A percentile compares a stretch with the other conserved stretches of the same genome.
These are phyloP conservation scores for Pythium utonaiense DNA, from an alignment of 352 stramenopile species.

Conservation along the genomic window DNA sequence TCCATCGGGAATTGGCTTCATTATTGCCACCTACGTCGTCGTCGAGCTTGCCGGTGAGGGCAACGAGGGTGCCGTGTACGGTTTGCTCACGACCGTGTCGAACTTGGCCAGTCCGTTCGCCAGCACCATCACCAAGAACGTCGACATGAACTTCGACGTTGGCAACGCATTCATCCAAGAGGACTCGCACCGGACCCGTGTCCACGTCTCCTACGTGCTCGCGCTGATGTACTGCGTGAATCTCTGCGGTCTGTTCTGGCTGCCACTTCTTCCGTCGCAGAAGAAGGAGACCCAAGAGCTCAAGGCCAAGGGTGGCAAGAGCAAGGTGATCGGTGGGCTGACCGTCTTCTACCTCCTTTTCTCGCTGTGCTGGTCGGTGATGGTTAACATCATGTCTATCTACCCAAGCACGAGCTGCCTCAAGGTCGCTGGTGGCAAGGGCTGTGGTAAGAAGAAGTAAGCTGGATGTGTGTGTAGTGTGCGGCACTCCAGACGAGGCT, in stretches of 20 bases:
- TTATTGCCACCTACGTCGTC: no score
- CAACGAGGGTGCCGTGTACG: conserved; percentile 24
- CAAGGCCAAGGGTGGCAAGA: conserved; percentile 18
- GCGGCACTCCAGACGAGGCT: no score
- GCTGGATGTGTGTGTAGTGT: no score
- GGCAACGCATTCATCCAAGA: no score
- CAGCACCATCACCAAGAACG: no score
- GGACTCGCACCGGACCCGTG: no score
- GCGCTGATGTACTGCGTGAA: no score
- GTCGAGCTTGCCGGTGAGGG: conserved; percentile 28
- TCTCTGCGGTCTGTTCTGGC: conserved; percentile 16
- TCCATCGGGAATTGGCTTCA: no score
- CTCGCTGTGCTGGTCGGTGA: conserved; percentile 20
- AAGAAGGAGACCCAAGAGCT: conserved; percentile 20
- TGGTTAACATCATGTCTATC: conserved; percentile 27
- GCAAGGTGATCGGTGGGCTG: conserved; percentile 15
- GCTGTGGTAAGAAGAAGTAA: no score
- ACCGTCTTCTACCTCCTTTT: conserved; percentile 22
- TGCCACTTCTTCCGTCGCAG: conserved; percentile 24
- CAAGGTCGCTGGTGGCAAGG: conserved; percentile 19
- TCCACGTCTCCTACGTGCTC: no score
- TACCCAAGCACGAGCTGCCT: conserved; percentile 26
- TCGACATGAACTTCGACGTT: no score
- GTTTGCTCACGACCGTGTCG: conserved; percentile 12
- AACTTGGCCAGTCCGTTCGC: no score